A percentile compares a stretch with the other conserved stretches of the same genome.
Evolutionary conservation across 163 green algal genomes (phyloP).

Genomic region (Smithsoniella earleae): DNA sequence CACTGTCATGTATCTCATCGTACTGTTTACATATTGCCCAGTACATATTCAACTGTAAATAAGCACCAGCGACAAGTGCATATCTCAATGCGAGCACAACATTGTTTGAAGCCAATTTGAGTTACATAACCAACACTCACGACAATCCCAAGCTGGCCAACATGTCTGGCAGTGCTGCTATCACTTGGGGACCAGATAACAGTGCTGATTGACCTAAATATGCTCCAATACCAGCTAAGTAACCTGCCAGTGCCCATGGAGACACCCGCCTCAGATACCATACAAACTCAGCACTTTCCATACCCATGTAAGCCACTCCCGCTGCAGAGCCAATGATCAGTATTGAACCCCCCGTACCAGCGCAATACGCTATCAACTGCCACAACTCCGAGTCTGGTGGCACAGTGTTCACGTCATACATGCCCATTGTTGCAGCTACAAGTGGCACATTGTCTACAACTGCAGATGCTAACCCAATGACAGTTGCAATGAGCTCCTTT

Average conservation of each 20-base stretch:
- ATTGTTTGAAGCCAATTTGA: too few species aligned
- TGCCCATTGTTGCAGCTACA: conserved; percentile 62
- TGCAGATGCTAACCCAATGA: conserved; percentile 53
- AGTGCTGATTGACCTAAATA: conserved; percentile 37
- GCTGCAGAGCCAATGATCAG: conserved; percentile 59
- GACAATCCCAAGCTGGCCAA: background rate
- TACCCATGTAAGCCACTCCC: conserved; percentile 60
- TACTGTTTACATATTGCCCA: too few species aligned
- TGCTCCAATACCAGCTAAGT: conserved; percentile 36
- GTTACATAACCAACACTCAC: too few species aligned
- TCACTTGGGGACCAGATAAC: background rate
- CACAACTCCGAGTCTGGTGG: conserved; percentile 42
- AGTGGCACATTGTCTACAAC: conserved; percentile 68
- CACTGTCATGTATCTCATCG: too few species aligned
- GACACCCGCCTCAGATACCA: conserved; percentile 59
- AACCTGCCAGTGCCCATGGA: conserved; percentile 46
- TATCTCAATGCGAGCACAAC: too few species aligned
- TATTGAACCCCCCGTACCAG: conserved; percentile 62
- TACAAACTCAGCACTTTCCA: conserved; percentile 54
- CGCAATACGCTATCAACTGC: conserved; percentile 51
- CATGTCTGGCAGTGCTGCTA: conserved; percentile 1
- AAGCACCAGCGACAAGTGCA: too few species aligned
- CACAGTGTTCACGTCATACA: conserved; percentile 49
- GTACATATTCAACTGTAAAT: too few species aligned
- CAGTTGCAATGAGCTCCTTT: conserved; percentile 44